phyloP scores from a whole-genome alignment of 495 filamentous ascomycete species.

The Glutinoglossum americanum region DNA sequence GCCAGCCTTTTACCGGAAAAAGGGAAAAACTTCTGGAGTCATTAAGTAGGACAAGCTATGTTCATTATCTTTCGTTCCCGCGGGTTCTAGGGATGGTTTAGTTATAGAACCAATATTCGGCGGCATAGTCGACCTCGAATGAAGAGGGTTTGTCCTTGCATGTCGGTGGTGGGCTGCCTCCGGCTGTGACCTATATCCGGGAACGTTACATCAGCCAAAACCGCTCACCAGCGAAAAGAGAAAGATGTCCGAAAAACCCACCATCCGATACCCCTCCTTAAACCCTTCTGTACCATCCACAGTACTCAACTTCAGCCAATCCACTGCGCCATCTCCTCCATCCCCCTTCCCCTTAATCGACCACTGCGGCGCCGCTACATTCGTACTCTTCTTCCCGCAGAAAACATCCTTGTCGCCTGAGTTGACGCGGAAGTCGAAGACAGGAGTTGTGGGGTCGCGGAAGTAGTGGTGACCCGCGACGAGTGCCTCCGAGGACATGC shows the following conservation, averaged over 20 bases:
- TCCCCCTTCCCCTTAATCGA: slow-evolving; percentile 28
- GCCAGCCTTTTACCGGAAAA: no score
- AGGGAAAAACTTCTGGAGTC: no score
- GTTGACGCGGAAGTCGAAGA: slow-evolving; percentile 56
- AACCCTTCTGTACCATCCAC: slow-evolving; percentile 26
- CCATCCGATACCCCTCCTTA: slow-evolving; percentile 60
- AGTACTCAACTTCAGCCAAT: slow-evolving; percentile 38
- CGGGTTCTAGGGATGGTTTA: no score
- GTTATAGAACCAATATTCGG: slow-evolving; percentile 31
- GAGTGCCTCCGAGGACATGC: not conserved
- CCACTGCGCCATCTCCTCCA: slow-evolving; percentile 39
- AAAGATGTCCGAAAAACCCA: not conserved
- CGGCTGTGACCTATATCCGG: slow-evolving; percentile 39
- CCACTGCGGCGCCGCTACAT: slow-evolving; percentile 32
- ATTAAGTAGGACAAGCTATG: no score
- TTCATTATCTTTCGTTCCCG: no score
- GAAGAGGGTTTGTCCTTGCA: slow-evolving; percentile 39
- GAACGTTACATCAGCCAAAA: not conserved
- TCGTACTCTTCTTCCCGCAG: slow-evolving; percentile 33
- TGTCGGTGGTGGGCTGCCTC: slow-evolving; percentile 52
- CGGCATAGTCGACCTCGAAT: slow-evolving; percentile 62
- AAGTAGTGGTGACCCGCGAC: slow-evolving; percentile 68
- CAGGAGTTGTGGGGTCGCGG: slow-evolving; percentile 38
- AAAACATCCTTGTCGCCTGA: slow-evolving; percentile 31
- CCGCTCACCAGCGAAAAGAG: not conserved